Evolutionary conservation across 2,329 filamentous ascomycete species (phyloP).

Genomic region (Paramyrothecium sp.): DNA sequence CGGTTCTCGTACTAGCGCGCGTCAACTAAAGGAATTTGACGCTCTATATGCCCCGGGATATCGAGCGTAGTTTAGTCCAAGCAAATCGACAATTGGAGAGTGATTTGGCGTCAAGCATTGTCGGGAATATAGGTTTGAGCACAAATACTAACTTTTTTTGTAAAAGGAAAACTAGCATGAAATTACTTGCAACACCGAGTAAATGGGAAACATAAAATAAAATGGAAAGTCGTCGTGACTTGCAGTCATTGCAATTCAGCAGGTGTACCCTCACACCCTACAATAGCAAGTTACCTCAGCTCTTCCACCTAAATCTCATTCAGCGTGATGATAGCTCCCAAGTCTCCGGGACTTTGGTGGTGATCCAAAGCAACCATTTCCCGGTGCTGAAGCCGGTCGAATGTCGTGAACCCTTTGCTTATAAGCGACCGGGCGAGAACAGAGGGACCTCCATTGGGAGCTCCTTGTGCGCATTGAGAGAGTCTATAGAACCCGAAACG

Average conservation of each 20-base stretch:
- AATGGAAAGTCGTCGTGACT: neutral
- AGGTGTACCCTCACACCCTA: neutral
- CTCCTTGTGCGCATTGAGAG: conserved; percentile 17
- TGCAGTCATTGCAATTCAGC: neutral
- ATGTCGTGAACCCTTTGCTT: neutral
- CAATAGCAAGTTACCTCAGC: neutral
- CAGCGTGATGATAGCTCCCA: no score
- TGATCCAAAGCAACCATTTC: no score
- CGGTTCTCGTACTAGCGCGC: no score
- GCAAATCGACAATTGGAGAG: no score
- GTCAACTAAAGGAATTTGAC: no score
- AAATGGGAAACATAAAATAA: neutral
- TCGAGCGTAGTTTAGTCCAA: no score
- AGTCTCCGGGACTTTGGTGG: no score
- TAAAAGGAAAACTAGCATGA: neutral
- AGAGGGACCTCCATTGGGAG: conserved; percentile 23
- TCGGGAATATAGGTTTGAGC: no score
- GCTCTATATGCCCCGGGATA: no score
- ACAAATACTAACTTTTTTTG: neutral
- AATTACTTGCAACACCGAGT: neutral
- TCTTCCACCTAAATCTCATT: neutral
- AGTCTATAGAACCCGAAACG: conserved; percentile 21
- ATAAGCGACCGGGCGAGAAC: conserved; percentile 11
- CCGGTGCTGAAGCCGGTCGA: no score
- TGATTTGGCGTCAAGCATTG: no score